These are phyloP conservation scores for Phytophthora meadii DNA, from an alignment of 352 stramenopile genomes.

Conservation along the genomic window DNA sequence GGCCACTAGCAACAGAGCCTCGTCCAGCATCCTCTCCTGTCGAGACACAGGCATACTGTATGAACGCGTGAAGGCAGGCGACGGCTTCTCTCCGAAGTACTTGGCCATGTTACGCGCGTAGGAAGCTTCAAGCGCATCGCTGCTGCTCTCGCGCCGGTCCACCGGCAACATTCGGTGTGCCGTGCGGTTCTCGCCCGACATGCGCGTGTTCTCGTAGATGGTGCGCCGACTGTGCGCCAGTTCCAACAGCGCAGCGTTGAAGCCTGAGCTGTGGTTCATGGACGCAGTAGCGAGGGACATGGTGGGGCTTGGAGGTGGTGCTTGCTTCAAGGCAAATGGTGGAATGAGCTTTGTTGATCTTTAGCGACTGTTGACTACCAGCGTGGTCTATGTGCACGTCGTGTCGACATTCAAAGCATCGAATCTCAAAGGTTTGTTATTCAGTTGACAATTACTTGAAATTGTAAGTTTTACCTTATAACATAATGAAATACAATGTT, in stretches of 20 bases:
- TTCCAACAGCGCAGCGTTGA: constrained; percentile 36
- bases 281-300: constrained; percentile 21
- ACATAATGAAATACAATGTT: no score
- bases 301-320: not conserved
- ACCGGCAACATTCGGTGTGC: constrained; percentile 50
- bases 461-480: no score
- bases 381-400: constrained; percentile 9
- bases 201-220: constrained; percentile 69
- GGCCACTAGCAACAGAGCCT: constrained; percentile 31
- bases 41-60: constrained; percentile 15
- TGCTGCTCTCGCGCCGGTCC: constrained; percentile 48
- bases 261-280: constrained; percentile 17
- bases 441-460: no score
- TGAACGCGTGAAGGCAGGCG: not conserved
- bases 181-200: constrained; percentile 62
- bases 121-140: constrained; percentile 42
- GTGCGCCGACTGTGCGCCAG: constrained; percentile 40
- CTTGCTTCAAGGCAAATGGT: constrained; percentile 26
- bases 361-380: constrained; percentile 10
- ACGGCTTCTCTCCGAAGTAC: constrained; percentile 16
- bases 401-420: constrained; percentile 2
- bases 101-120: constrained; percentile 34
- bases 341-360: constrained; percentile 22
- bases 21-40: constrained; percentile 19
- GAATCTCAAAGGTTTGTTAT: not conserved